Conservation (phyloP, 1,139 yeast genomes). For the Meyerozyma sp. region DNA sequence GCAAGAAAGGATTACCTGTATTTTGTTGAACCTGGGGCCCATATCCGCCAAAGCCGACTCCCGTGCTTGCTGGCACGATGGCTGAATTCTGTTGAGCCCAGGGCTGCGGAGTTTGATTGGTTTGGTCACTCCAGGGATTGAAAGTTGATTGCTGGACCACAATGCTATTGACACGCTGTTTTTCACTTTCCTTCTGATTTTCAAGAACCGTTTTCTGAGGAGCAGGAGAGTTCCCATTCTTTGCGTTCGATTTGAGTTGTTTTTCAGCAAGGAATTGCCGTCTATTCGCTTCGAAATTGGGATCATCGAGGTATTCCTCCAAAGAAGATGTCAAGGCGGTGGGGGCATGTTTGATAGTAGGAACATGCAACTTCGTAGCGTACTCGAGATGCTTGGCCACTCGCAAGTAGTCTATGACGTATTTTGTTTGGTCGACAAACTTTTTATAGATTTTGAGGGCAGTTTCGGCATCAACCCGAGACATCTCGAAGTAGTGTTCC, state of each 20-base stretch:
- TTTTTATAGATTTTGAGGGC: slow-evolving; percentile 78
- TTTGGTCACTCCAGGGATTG: slow-evolving; percentile 38
- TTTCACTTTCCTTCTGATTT: slow-evolving; percentile 5
- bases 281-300: slow-evolving; percentile 77
- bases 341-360: slow-evolving; percentile 95
- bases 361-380: slow-evolving; percentile 85
- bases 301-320: slow-evolving; percentile 83
- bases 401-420: slow-evolving; percentile 81
- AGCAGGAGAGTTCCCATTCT: slow-evolving; percentile 4
- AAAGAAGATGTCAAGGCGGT: slow-evolving; percentile 83
- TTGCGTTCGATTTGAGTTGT: slow-evolving; percentile 13
- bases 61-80: slow-evolving; percentile 28
- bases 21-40: slow-evolving; percentile 24
- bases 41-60: slow-evolving; percentile 57
- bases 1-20: slow-evolving; percentile 25
- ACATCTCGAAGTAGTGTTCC: slow-evolving; percentile 93
- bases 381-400: slow-evolving; percentile 86
- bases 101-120: slow-evolving; percentile 1
- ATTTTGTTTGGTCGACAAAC: slow-evolving; percentile 82
- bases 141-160: slow-evolving; percentile 39
- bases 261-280: slow-evolving; percentile 69
- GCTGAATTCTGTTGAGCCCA: slow-evolving; percentile 10
- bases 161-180: slow-evolving; percentile 24
- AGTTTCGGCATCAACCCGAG: slow-evolving; percentile 77
- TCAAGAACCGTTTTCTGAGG: neutral